phyloP scores from a whole-genome alignment of 2,329 filamentous ascomycete species.

The Diaporthe australafricana region DNA sequence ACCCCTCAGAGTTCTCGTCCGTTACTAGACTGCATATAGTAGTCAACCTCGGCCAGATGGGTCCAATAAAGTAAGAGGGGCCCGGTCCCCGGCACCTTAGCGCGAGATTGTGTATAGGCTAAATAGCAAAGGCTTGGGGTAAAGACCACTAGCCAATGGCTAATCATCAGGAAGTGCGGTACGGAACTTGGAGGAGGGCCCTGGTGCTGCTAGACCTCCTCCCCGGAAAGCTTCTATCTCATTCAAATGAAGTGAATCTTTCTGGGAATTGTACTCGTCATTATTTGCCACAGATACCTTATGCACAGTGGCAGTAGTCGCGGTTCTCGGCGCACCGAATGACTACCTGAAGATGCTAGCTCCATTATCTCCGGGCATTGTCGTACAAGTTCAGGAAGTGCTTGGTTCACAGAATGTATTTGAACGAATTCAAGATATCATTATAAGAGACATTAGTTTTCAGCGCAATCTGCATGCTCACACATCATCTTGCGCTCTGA shows the following conservation, averaged over 20 bases:
- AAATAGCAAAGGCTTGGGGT: constrained; percentile 18
- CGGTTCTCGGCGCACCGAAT: not conserved
- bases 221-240: too few species aligned
- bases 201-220: not conserved
- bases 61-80: not conserved
- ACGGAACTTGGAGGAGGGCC: constrained; percentile 7
- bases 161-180: constrained; percentile 16
- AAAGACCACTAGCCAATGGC: constrained; percentile 12
- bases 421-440: too few species aligned
- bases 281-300: not conserved
- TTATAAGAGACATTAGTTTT: too few species aligned
- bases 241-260: too few species aligned
- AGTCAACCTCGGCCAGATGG: not conserved
- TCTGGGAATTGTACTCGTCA: not conserved
- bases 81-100: constrained; percentile 11
- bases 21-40: not conserved
- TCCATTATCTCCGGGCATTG: not conserved
- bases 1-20: constrained; percentile 2
- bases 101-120: constrained; percentile 21
- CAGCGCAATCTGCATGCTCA: too few species aligned
- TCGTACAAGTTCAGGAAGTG: not conserved
- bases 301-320: not conserved
- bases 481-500: too few species aligned
- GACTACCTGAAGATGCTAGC: not conserved
- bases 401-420: too few species aligned